Evolutionary conservation across 1,284 basidiomycete genomes (phyloP).

Genomic region (Pascua sp.): DNA sequence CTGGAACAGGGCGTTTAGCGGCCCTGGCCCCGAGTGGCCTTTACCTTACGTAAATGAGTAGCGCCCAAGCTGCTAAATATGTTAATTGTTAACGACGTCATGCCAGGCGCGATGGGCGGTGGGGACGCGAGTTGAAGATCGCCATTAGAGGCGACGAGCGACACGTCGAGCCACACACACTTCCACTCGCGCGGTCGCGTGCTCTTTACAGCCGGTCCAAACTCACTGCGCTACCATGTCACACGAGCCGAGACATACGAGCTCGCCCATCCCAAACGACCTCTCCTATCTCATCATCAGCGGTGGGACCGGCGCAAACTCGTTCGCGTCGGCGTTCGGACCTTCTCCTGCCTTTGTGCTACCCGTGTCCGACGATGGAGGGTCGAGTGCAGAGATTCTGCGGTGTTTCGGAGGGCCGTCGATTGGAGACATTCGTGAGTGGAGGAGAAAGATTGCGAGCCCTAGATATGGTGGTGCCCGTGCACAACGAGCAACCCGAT

Average conservation of each 20-base stretch:
- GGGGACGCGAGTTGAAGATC: neutral
- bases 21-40: too few relatives aligned
- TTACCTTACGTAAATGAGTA: too few relatives aligned
- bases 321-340: slow-evolving; percentile 54
- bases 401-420: slow-evolving; percentile 53
- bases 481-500: too few relatives aligned
- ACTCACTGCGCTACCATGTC: neutral
- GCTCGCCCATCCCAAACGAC: neutral
- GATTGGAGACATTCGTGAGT: slow-evolving; percentile 52
- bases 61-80: too few relatives aligned
- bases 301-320: slow-evolving; percentile 55
- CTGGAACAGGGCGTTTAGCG: too few relatives aligned
- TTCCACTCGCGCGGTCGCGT: neutral
- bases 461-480: too few relatives aligned
- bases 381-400: slow-evolving; percentile 51
- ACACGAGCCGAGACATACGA: neutral
- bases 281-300: slow-evolving; percentile 51
- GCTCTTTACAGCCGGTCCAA: neutral
- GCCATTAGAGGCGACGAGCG: neutral
- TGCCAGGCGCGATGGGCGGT: too few relatives aligned
- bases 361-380: slow-evolving; percentile 56
- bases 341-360: slow-evolving; percentile 49
- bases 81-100: neutral
- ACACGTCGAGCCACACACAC: neutral
- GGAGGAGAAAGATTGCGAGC: too few relatives aligned